Base-by-base conservation (phyloP, 2,329 filamentous ascomycete genomes). In the Verticillium isaacii region DNA sequence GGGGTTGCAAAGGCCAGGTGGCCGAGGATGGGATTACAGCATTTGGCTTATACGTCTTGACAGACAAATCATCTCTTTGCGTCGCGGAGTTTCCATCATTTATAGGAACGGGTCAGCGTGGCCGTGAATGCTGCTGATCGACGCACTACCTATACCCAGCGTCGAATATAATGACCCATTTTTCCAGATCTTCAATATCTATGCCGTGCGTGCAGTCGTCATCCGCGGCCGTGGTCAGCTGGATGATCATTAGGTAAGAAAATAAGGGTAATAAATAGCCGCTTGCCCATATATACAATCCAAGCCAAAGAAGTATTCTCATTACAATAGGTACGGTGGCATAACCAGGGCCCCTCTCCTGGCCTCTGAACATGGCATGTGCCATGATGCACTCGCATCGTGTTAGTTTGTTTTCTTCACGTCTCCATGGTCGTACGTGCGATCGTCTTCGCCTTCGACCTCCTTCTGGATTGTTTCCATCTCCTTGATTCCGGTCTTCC, bases 381-480 rank as follows among this genome's bases (percentile, higher is more conserved):
- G 34, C 34, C 34, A 36, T 3, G 29, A 36, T 14, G 45, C 19
- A 3, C 45, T 11, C 45, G 19, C 11, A 23, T 12, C n/a, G 19
- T 11, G 23, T 62, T 60, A 66, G 56, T 63, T 63, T 17, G 45
- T 66, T 62, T 68, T 68, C 62, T 68, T 68, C 11, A 32, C 45
- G 17, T 62, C 57, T 3, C 70, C 72, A 8, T 58, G 36, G 5
- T 39, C 52, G 56, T 68, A 68, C 23, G 60, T 60, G 37, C 67
- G 65, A 61, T 66, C 63, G 55, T 68, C 67, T 17, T 66, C 60
- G 52, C 67, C 67, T 45, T 68, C 67, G 14, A 91, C 88, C 19
- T 62, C 54, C 41, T 63, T 61, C 70, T 88, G 81, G 66, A 89
- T 83, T 67, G 78, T 79, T 74, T 90, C 87, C 80, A 88, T 88